phyloP scores from a whole-genome alignment of 176 grass and related monocot species.

The Carex cristatella region DNA sequence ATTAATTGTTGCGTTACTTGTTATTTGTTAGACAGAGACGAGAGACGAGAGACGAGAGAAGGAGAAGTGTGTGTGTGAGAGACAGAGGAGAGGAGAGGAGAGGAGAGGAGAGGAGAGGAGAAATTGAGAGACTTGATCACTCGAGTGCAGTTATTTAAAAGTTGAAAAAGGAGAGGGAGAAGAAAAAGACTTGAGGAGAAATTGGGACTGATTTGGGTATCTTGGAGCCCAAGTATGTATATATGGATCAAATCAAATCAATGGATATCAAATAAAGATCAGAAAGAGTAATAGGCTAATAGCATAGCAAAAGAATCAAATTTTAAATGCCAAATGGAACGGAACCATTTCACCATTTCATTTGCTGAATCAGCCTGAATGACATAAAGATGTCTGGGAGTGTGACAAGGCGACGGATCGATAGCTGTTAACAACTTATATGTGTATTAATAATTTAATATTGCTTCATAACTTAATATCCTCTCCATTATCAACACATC shows the following conservation, averaged over 20 bases:
- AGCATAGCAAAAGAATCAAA: too few relatives aligned
- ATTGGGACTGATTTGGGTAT: neutral
- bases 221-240: neutral
- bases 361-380: neutral
- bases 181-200: too few relatives aligned
- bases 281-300: too few relatives aligned
- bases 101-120: neutral
- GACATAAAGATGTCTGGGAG: neutral
- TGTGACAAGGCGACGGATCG: neutral
- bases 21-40: neutral
- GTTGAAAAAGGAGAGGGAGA: neutral
- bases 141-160: neutral
- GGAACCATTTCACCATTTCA: neutral
- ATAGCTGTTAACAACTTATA: neutral
- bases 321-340: neutral
- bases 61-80: neutral
- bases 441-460: neutral
- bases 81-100: neutral
- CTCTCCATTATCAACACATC: neutral
- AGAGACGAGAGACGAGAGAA: neutral
- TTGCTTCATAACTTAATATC: neutral
- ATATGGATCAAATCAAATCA: too few relatives aligned
- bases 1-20: neutral
- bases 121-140: conserved; percentile 14
- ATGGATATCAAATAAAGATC: neutral